Conservation (phyloP, 2,329 filamentous ascomycete species). For the Aspergillus viridinutans region DNA sequence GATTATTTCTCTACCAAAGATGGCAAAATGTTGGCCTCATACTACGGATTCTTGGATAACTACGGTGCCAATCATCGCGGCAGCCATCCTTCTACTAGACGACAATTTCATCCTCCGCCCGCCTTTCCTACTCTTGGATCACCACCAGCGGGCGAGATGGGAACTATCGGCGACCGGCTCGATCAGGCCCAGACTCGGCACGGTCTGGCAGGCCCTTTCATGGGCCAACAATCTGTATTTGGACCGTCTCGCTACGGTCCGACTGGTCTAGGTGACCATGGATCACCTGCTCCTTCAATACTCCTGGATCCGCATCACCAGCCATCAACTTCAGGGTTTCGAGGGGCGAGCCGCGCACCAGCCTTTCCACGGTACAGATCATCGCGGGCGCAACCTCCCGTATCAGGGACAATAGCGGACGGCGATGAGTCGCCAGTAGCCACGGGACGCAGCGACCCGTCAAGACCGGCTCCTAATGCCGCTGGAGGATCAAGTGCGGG, state of each 20-base stretch:
- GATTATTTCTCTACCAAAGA: constrained; percentile 96
- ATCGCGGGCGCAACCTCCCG: constrained; percentile 21
- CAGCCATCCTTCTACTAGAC: constrained; percentile 45
- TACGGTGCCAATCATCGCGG: constrained; percentile 73
- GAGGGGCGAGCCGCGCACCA: constrained; percentile 20
- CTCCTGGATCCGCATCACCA: constrained; percentile 47
- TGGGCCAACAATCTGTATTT: constrained; percentile 25
- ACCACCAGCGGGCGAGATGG: constrained; percentile 47
- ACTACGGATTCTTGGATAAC: constrained; percentile 91
- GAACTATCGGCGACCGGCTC: constrained; percentile 39
- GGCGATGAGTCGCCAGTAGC: constrained; percentile 25
- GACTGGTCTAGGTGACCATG: constrained; percentile 21
- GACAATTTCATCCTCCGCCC: constrained; percentile 69
- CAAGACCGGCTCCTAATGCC: constrained; percentile 16
- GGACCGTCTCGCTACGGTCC: constrained; percentile 26
- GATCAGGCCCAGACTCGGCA: constrained; percentile 19
- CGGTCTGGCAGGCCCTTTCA: constrained; percentile 14
- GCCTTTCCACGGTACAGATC: constrained; percentile 30
- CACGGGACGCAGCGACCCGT: constrained; percentile 11
- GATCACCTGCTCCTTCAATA: constrained; percentile 40
- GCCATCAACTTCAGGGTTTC: constrained; percentile 38
- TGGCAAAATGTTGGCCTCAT: constrained; percentile 96
- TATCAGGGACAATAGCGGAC: constrained; percentile 27
- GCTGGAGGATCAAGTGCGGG: constrained; percentile 31
- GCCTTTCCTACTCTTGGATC: constrained; percentile 68